A percentile compares a stretch with the other conserved stretches of the same genome.
phyloP scores from a whole-genome alignment of 2,329 filamentous ascomycete genomes.

The Metarhizium robertsii region DNA sequence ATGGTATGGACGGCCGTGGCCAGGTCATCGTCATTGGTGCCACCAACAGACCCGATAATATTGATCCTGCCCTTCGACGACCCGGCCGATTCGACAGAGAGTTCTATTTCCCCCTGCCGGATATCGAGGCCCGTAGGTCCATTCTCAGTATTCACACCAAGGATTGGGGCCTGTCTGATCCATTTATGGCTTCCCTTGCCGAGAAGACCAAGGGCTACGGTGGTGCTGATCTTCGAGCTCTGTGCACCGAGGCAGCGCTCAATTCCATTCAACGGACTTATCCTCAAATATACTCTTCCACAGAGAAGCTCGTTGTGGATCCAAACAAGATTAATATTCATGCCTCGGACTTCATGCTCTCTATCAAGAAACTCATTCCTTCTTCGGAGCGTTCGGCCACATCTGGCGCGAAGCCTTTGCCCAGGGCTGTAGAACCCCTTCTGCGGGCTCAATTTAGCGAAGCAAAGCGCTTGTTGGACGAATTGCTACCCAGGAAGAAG shows the following conservation, averaged over 20 bases:
- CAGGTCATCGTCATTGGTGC: constrained; percentile 98
- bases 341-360: constrained; percentile 94
- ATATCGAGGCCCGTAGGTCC: constrained; percentile 65
- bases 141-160: constrained; percentile 95
- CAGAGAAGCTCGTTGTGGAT: constrained; percentile 83
- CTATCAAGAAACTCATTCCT: constrained; percentile 90
- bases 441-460: constrained; percentile 61
- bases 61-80: constrained; percentile 88
- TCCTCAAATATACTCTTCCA: constrained; percentile 88
- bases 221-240: constrained; percentile 84
- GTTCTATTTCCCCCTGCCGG: constrained; percentile 94
- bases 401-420: constrained; percentile 73
- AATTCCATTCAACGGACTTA: constrained; percentile 95
- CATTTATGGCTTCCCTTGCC: constrained; percentile 76
- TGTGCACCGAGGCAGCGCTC: constrained; percentile 91
- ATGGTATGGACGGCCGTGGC: constrained; percentile 95
- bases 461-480: constrained; percentile 62
- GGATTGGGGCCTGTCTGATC: constrained; percentile 74
- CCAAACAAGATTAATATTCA: constrained; percentile 75
- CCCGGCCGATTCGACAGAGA: constrained; percentile 94
- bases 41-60: constrained; percentile 94
- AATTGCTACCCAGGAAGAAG: constrained; percentile 75
- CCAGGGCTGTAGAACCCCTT: constrained; percentile 71
- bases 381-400: constrained; percentile 87
- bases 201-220: constrained; percentile 93